Conservation (phyloP, 2,329 filamentous ascomycete species). For the Colletotrichum sidae region DNA sequence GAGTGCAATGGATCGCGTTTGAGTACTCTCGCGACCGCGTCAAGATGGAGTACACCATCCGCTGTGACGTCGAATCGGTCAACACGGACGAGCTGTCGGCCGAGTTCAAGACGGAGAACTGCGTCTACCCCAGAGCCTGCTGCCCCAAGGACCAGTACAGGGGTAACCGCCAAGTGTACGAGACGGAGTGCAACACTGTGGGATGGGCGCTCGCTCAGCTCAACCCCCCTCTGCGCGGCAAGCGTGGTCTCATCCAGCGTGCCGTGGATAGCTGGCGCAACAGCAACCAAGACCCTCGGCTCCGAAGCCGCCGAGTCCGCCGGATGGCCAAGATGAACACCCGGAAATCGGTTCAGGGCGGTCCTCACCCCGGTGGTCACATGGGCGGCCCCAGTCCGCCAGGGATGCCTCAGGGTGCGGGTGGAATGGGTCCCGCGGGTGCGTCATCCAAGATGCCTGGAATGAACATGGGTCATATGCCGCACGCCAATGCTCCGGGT, state of each 20-base stretch:
- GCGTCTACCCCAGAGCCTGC: conserved; percentile 95
- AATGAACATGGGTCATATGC: conserved; percentile 75
- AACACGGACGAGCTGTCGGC: conserved; percentile 85
- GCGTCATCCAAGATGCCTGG: conserved; percentile 72
- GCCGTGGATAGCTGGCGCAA: conserved; percentile 99
- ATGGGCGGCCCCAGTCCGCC: conserved; percentile 76
- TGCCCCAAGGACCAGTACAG: conserved; percentile 96
- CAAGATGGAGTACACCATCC: conserved; percentile 99
- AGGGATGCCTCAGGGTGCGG: conserved; percentile 71
- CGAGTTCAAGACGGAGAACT: conserved; percentile 98
- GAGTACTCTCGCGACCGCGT: conserved; percentile 97
- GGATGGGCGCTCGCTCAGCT: conserved; percentile 97
- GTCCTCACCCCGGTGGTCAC: conserved; percentile 68
- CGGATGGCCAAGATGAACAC: conserved; percentile 97
- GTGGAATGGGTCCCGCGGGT: conserved; percentile 70
- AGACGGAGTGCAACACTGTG: conserved; percentile 99
- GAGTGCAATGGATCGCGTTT: conserved; percentile 98
- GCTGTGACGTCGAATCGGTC: conserved; percentile 97
- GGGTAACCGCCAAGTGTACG: conserved; percentile 94
- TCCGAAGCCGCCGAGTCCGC: conserved; percentile 91
- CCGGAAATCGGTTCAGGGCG: conserved; percentile 76
- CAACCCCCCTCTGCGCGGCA: conserved; percentile 90
- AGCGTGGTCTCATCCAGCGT: conserved; percentile 94
- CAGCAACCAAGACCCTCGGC: conserved; percentile 94
- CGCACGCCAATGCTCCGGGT: conserved; percentile 77